Conservation (phyloP, 1,139 yeast genomes). For the Kodamaea derodonti region DNA sequence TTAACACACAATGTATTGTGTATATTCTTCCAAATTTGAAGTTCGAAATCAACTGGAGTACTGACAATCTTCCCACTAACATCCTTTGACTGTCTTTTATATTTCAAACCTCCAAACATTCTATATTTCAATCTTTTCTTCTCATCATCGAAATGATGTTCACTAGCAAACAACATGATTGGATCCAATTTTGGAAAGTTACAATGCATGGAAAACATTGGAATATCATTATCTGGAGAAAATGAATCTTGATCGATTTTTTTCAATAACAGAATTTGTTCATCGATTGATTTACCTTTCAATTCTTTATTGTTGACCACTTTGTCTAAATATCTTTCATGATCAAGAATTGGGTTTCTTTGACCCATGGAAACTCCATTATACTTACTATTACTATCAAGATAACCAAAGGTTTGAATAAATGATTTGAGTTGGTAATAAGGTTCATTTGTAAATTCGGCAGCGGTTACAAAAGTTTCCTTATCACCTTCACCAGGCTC, state of each 20-base stretch:
- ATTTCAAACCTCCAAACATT: conserved; percentile 26
- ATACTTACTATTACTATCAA: conserved; percentile 20
- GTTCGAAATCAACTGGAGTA: conserved; percentile 28
- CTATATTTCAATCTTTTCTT: conserved; percentile 25
- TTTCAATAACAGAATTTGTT: conserved; percentile 22
- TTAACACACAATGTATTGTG: conserved; percentile 26
- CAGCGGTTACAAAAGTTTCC: conserved; percentile 61
- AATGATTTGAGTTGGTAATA: conserved; percentile 50
- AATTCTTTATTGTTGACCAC: conserved; percentile 9
- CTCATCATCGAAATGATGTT: conserved; percentile 25
- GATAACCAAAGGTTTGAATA: conserved; percentile 31
- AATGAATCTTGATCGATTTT: conserved; percentile 17
- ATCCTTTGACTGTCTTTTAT: conserved; percentile 8
- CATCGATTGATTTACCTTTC: conserved; percentile 9
- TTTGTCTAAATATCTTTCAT: conserved; percentile 14
- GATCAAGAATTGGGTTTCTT: conserved; percentile 32
- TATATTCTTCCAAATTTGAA: conserved; percentile 32
- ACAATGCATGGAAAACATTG: conserved; percentile 33
- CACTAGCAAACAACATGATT: conserved; percentile 19
- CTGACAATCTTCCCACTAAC: conserved; percentile 3
- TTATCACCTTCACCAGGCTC: conserved; percentile 67
- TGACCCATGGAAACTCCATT: conserved; percentile 44
- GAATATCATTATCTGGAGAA: conserved; percentile 12
- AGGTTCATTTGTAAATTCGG: conserved; percentile 39
- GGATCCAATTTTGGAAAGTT: conserved; percentile 41